Evolutionary conservation across 345 rosid genomes (phyloP).

Genomic region (Raphanus raphanistrum): DNA sequence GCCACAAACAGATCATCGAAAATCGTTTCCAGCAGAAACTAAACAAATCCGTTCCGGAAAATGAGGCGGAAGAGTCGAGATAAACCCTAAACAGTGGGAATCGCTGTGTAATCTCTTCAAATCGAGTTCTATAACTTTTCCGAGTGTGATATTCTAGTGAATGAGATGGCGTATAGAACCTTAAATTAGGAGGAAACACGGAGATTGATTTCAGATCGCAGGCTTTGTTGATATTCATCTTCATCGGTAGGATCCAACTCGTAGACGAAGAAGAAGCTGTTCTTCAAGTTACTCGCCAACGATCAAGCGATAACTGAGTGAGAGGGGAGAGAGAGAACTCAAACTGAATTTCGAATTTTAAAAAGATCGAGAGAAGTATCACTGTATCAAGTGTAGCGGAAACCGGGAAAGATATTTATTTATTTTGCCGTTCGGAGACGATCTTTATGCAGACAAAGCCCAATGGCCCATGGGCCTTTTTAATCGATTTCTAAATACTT

Average conservation of each 20-base stretch:
- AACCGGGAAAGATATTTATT: background rate
- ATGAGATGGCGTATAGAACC: conserved; percentile 43
- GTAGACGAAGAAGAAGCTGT: background rate
- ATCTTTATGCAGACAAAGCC: background rate
- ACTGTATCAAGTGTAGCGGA: background rate
- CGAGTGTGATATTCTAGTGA: background rate
- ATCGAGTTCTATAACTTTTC: background rate
- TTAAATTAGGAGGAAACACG: conserved; percentile 79
- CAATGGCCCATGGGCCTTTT: background rate
- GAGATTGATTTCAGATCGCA: conserved; percentile 87
- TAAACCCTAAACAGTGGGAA: background rate
- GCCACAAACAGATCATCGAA: conserved; percentile 5
- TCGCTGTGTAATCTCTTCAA: background rate
- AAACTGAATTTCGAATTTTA: background rate
- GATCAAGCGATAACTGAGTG: background rate
- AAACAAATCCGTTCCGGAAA: background rate
- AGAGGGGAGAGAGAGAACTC: background rate
- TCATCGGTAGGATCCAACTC: conserved; percentile 43
- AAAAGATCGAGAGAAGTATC: background rate
- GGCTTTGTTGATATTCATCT: conserved; percentile 90
- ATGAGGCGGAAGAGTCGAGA: background rate
- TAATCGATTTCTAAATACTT: background rate
- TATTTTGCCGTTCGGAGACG: background rate
- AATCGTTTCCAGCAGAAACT: background rate
- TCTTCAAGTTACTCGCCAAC: background rate